Evolutionary conservation across 1,284 basidiomycete species (phyloP).

Genomic region (Trichosporon sp.): DNA sequence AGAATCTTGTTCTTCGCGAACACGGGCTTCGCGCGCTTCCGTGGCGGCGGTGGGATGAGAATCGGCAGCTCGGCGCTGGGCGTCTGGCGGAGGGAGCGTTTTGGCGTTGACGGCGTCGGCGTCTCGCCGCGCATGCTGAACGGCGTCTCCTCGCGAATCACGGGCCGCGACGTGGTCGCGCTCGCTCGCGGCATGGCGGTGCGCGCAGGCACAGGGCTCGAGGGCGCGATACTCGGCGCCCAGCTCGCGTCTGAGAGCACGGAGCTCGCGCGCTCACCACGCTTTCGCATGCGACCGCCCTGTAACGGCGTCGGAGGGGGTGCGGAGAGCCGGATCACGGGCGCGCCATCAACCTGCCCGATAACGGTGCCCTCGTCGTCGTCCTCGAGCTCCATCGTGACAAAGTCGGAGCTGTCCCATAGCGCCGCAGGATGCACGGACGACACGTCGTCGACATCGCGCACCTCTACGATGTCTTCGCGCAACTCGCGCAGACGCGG

Average conservation of each 20-base stretch:
- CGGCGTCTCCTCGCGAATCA: neutral
- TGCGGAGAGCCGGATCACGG: neutral
- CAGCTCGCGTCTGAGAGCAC: slow-evolving; percentile 6
- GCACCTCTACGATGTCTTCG: slow-evolving; percentile 60
- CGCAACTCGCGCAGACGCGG: slow-evolving; percentile 41
- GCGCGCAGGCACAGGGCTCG: neutral
- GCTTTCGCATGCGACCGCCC: neutral
- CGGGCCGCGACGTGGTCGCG: neutral
- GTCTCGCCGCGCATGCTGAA: neutral
- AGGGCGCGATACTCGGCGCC: neutral
- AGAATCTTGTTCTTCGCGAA: neutral
- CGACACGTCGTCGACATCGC: slow-evolving; percentile 33
- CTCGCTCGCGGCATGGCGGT: neutral
- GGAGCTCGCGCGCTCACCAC: slow-evolving; percentile 3
- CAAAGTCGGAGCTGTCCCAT: slow-evolving; percentile 8
- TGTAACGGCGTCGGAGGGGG: neutral
- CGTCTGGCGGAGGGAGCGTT: neutral
- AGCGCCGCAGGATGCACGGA: neutral
- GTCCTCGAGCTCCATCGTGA: neutral
- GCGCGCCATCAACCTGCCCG: neutral
- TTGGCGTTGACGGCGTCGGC: neutral
- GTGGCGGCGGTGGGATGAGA: neutral
- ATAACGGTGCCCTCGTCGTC: slow-evolving; percentile 5
- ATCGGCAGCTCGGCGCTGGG: neutral
- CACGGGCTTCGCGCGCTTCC: neutral